Conservation (phyloP, 495 filamentous ascomycete species). For the Penicillium cosmopolitanum region DNA sequence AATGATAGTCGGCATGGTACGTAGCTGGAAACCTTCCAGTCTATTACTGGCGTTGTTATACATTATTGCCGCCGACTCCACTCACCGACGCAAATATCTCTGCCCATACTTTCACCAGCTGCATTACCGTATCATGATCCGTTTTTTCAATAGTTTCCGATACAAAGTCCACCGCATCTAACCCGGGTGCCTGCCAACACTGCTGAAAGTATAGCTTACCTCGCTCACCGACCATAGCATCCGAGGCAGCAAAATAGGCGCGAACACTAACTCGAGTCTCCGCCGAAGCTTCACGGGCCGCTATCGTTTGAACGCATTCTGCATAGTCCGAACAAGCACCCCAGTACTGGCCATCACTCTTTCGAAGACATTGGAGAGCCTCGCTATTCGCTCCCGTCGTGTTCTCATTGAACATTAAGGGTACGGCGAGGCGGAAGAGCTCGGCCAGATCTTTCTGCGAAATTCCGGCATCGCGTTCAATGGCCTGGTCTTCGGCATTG, state of each 20-base stretch:
- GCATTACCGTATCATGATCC: constrained; percentile 37
- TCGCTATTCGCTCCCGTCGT: constrained; percentile 39
- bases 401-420: constrained; percentile 30
- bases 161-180: constrained; percentile 22
- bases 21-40: too few species aligned
- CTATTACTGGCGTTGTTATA: too few species aligned
- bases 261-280: constrained; percentile 13
- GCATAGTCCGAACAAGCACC: constrained; percentile 35
- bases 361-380: constrained; percentile 37
- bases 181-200: constrained; percentile 28
- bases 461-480: constrained; percentile 29
- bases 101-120: constrained; percentile 29
- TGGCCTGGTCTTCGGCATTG: constrained; percentile 16
- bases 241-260: constrained; percentile 32
- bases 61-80: too few species aligned
- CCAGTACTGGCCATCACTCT: constrained; percentile 28
- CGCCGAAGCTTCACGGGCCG: neutral
- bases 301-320: constrained; percentile 23
- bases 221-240: constrained; percentile 34
- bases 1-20: too few species aligned
- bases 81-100: constrained; percentile 16
- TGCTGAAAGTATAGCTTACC: constrained; percentile 37
- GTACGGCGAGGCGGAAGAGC: constrained; percentile 19
- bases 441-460: constrained; percentile 23
- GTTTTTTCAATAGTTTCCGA: constrained; percentile 20